phyloP scores from a whole-genome alignment of 352 stramenopile genomes.

The Elongisporangium senticosum region DNA sequence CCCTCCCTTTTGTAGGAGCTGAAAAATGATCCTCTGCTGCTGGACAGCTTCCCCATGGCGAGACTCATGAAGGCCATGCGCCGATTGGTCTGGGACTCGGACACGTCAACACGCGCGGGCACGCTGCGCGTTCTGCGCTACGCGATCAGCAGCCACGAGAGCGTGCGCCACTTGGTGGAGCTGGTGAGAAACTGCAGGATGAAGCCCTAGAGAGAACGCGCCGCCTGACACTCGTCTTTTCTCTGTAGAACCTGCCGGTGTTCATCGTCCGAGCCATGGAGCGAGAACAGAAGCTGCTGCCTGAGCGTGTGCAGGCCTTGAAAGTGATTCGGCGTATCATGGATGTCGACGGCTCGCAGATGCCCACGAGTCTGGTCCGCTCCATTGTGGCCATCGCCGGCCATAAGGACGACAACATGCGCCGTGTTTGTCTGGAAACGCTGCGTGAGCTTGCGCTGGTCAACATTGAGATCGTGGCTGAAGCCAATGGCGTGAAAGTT shows the following conservation, averaged over 20 bases:
- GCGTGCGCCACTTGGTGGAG: conserved; percentile 60
- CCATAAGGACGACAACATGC: conserved; percentile 88
- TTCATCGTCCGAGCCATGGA: conserved; percentile 84
- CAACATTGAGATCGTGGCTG: conserved; percentile 79
- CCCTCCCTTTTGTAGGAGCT: conserved; percentile 39
- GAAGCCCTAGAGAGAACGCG: background rate
- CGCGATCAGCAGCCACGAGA: conserved; percentile 71
- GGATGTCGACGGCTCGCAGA: conserved; percentile 80
- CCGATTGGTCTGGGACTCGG: conserved; percentile 65
- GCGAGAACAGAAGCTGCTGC: conserved; percentile 81
- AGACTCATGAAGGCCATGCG: conserved; percentile 77
- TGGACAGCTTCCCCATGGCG: conserved; percentile 78
- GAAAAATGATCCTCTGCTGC: conserved; percentile 79
- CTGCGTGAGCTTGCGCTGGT: conserved; percentile 73
- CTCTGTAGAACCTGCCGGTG: conserved; percentile 51
- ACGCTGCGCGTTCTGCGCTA: conserved; percentile 79
- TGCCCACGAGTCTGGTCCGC: conserved; percentile 76
- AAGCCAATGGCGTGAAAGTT: conserved; percentile 78
- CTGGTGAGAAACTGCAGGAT: conserved; percentile 23
- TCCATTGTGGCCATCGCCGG: conserved; percentile 81
- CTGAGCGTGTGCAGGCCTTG: conserved; percentile 80
- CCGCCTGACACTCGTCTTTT: background rate
- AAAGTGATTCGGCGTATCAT: conserved; percentile 83
- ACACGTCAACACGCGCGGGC: conserved; percentile 73
- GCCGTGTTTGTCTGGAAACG: conserved; percentile 82